Evolutionary conservation across 73 alveolate species (phyloP).

Genomic region (Symbiodinium pilosum): DNA sequence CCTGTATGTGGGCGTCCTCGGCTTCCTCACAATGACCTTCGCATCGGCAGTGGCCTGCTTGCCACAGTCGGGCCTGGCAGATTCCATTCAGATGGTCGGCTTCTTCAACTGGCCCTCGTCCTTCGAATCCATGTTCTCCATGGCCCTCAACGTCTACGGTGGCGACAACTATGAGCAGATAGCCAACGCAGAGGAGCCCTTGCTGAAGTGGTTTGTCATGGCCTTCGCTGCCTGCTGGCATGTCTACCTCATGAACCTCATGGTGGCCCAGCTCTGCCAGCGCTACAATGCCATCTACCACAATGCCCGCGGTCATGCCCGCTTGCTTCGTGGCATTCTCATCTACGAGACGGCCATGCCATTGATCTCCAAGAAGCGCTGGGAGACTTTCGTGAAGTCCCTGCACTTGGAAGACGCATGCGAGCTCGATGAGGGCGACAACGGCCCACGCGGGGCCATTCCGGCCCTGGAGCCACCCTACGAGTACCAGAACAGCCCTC

Average conservation of each 20-base stretch:
- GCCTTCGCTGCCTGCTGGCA: conserved; percentile 6
- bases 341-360: neutral
- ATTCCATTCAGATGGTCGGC: neutral
- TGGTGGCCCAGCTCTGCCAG: neutral
- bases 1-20: neutral
- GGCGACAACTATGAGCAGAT: neutral
- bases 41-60: neutral
- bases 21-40: neutral
- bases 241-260: neutral
- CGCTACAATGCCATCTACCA: neutral
- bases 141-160: neutral
- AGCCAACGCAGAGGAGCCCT: neutral
- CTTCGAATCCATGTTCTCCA: neutral
- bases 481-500: neutral
- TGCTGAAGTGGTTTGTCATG: neutral
- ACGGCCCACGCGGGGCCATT: neutral
- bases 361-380: neutral
- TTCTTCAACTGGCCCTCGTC: neutral
- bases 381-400: neutral
- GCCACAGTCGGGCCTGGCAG: neutral
- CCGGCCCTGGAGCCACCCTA: neutral
- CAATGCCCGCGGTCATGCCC: neutral
- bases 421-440: neutral
- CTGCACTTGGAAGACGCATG: neutral
- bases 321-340: neutral